Evolutionary conservation across 2,329 filamentous ascomycete genomes (phyloP).

Genomic region (Colletotrichum sp.): DNA sequence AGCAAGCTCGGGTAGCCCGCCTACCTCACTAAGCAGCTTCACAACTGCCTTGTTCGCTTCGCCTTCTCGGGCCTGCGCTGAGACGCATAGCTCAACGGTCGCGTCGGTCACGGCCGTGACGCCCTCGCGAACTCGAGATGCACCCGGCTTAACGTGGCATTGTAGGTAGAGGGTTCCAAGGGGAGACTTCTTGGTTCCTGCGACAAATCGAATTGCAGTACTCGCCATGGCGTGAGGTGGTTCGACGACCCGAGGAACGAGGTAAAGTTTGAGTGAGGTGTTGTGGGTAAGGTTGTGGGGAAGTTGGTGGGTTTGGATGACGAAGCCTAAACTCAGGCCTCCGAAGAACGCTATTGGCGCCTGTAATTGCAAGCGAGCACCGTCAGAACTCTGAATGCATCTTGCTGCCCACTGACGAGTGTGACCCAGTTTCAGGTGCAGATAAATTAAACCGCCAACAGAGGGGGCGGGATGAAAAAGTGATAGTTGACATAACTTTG

Average conservation of each 20-base stretch:
- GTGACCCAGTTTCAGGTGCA: not conserved
- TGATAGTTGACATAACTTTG: not conserved
- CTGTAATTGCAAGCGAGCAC: not conserved
- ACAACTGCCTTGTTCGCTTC: constrained; percentile 73
- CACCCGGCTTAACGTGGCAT: constrained; percentile 72
- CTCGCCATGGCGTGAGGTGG: not conserved
- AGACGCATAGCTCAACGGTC: constrained; percentile 67
- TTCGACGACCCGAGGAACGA: not conserved
- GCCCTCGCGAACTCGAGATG: constrained; percentile 65
- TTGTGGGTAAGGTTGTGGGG: not conserved
- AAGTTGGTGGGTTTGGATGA: not conserved
- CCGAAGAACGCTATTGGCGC: not conserved
- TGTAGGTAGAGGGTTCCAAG: constrained; percentile 59
- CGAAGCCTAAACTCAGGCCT: not conserved
- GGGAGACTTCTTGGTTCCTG: constrained; percentile 50
- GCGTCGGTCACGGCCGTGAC: constrained; percentile 61
- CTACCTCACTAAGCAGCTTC: constrained; percentile 64
- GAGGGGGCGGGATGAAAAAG: not conserved
- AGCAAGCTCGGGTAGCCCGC: not conserved
- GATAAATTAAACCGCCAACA: not conserved
- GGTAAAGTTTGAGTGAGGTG: not conserved
- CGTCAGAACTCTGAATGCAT: not conserved
- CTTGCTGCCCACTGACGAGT: not conserved
- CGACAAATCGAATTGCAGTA: constrained; percentile 50
- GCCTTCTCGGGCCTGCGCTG: constrained; percentile 69